phyloP scores from a whole-genome alignment of 1,139 yeast genomes.

The Geotrichum candidum region DNA sequence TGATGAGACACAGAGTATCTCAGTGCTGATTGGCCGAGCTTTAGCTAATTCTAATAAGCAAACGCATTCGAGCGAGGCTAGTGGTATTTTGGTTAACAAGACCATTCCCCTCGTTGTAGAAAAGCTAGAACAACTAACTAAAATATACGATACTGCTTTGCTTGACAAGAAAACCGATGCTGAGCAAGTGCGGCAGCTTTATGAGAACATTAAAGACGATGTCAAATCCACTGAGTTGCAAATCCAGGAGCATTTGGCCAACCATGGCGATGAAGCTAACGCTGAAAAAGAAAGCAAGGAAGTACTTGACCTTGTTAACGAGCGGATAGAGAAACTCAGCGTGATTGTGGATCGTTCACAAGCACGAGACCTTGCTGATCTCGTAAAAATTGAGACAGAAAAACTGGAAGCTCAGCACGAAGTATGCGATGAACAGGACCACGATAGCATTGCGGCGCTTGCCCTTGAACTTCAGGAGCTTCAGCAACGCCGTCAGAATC shows the following conservation, averaged over 20 bases:
- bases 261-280: slow-evolving; percentile 29
- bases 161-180: slow-evolving; percentile 46
- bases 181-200: slow-evolving; percentile 41
- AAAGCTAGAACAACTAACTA: slow-evolving; percentile 48
- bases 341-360: slow-evolving; percentile 51
- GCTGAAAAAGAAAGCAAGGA: slow-evolving; percentile 24
- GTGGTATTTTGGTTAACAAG: slow-evolving; percentile 13
- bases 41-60: slow-evolving; percentile 1
- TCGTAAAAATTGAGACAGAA: slow-evolving; percentile 45
- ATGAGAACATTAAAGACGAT: slow-evolving; percentile 41
- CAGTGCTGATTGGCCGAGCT: slow-evolving; percentile 24
- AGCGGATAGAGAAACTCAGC: slow-evolving; percentile 36
- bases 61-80: slow-evolving; percentile 9
- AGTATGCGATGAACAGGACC: slow-evolving; percentile 14
- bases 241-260: slow-evolving; percentile 31
- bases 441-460: slow-evolving; percentile 30
- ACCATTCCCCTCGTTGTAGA: slow-evolving; percentile 42
- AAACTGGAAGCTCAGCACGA: slow-evolving; percentile 29
- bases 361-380: slow-evolving; percentile 45
- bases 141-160: slow-evolving; percentile 49
- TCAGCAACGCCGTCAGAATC: slow-evolving; percentile 44
- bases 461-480: slow-evolving; percentile 41
- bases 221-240: slow-evolving; percentile 32
- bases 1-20: neutral
- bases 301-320: slow-evolving; percentile 28